Conservation (phyloP, 306 rosid genomes). For the Vigna nakashimae region DNA sequence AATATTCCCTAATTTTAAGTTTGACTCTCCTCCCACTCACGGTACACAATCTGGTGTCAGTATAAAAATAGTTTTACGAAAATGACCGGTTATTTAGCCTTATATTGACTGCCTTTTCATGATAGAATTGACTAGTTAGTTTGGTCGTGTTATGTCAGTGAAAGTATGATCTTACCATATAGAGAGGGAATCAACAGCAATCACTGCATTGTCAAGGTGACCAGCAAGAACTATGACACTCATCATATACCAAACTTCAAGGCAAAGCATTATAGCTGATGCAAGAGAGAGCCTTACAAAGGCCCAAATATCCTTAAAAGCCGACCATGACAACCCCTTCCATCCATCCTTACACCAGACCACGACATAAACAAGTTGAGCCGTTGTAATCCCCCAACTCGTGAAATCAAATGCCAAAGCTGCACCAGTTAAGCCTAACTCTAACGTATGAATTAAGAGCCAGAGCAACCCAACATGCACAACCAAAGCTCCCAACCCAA, state of each 20-base stretch:
- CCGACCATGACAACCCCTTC: slow-evolving; percentile 75
- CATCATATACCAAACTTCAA: slow-evolving; percentile 90
- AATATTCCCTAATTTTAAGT: slow-evolving; percentile 1
- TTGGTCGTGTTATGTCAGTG: background rate
- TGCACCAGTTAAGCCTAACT: slow-evolving; percentile 71
- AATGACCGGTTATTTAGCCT: background rate
- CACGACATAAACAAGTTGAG: slow-evolving; percentile 71
- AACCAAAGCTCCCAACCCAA: slow-evolving; percentile 62
- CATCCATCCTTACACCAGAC: slow-evolving; percentile 90
- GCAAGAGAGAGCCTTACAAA: slow-evolving; percentile 85
- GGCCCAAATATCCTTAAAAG: slow-evolving; percentile 83
- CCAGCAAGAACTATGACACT: slow-evolving; percentile 77
- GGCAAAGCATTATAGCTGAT: slow-evolving; percentile 95
- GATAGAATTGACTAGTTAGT: background rate
- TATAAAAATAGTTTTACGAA: background rate
- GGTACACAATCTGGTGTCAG: background rate
- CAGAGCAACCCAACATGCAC: slow-evolving; percentile 66
- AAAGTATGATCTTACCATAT: slow-evolving; percentile 69
- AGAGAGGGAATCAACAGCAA: slow-evolving; percentile 80
- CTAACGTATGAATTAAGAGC: slow-evolving; percentile 63
- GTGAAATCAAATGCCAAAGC: slow-evolving; percentile 76
- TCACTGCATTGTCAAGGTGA: slow-evolving; percentile 73
- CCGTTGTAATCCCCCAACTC: slow-evolving; percentile 65
- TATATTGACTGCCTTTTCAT: background rate
- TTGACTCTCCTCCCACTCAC: background rate